Evolutionary conservation across 345 rosid genomes (phyloP), one percentile per base, ranked within the genome.

Genomic region (Moricandia arvensis): DNA sequence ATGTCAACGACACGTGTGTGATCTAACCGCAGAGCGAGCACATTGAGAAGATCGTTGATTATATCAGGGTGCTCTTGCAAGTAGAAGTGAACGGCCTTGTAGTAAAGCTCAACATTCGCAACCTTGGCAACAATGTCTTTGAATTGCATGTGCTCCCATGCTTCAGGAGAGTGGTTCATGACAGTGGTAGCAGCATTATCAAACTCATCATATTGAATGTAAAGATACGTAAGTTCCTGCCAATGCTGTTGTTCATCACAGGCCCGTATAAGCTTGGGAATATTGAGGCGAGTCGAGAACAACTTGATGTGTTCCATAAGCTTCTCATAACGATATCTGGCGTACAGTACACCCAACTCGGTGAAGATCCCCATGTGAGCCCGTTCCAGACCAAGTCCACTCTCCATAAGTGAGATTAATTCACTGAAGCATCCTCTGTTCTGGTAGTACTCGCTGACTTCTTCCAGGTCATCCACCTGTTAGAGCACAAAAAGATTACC

Each of bases 101-200:
- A 95, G 79, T 95, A 95, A 53, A 95, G 86, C 80, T 95, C 99
- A 12, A 95, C 99, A 78, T 85, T 95, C n/a, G 97, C 98, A 82
- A 95, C 98, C 86, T 95, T 95, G 69, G 90, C 97, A 0, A 85
- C 81, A 29, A 95, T 90, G 68, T 95, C 99, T 81, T 95, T 95
- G 86, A 95, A 95, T 80, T 95, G 99, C 99, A 95, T 95, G 91
- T 95, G 99, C 73, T 95, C 99, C 99, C 99, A 95, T 60, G 99
- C 98, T 86, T 92, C 98, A 0, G 99, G 99, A 47, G 99, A 95
- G 86, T 95, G 99, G 75, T 95, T 95, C 99, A 95, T 95, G 69
- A 95, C 89, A 35, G 97, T 95, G 54, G 97, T 90, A 16, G 99
- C 99, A 67, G 99, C 99, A 86, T 95, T 95, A 77, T 95, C 98